phyloP scores from a whole-genome alignment of 1,284 basidiomycete genomes.

The Marasmius fiardii region DNA sequence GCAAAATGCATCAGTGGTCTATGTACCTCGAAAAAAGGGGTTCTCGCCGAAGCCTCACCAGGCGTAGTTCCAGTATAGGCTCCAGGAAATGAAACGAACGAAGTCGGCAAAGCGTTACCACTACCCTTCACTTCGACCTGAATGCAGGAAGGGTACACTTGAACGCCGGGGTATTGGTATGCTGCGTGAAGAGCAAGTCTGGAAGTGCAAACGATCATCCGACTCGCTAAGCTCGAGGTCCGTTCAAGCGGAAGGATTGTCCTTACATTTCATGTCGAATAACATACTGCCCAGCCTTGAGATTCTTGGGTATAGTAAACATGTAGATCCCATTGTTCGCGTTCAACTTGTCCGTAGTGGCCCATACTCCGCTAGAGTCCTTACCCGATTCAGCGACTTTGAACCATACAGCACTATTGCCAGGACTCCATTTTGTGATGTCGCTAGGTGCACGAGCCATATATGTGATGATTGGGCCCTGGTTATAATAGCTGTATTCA shows the following conservation, averaged over 20 bases:
- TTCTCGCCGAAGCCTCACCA: constrained; percentile 25
- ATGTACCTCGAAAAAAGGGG: neutral
- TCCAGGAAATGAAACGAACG: constrained; percentile 51
- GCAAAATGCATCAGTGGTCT: neutral
- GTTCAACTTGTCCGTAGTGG: constrained; percentile 32
- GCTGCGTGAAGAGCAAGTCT: constrained; percentile 41
- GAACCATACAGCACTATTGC: constrained; percentile 38
- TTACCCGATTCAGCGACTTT: constrained; percentile 40
- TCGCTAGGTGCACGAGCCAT: constrained; percentile 21
- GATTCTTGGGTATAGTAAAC: constrained; percentile 41
- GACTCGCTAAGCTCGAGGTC: neutral
- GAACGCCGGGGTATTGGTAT: constrained; percentile 34
- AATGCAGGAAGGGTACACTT: constrained; percentile 48
- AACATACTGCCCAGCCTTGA: constrained; percentile 46
- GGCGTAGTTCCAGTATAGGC: constrained; percentile 46
- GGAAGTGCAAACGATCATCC: neutral
- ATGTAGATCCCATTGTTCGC: constrained; percentile 34
- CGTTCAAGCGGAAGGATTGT: neutral
- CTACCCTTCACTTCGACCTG: constrained; percentile 49
- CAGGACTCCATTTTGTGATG: constrained; percentile 21
- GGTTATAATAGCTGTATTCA: neutral
- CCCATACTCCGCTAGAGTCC: constrained; percentile 34
- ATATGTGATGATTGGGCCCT: constrained; percentile 22
- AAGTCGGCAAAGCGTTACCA: constrained; percentile 42
- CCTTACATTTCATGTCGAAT: constrained; percentile 47